Evolutionary conservation across 257 asterid genomes (phyloP), one percentile per base, ranked within the genome.

Genomic region (Asclepias syriaca): DNA sequence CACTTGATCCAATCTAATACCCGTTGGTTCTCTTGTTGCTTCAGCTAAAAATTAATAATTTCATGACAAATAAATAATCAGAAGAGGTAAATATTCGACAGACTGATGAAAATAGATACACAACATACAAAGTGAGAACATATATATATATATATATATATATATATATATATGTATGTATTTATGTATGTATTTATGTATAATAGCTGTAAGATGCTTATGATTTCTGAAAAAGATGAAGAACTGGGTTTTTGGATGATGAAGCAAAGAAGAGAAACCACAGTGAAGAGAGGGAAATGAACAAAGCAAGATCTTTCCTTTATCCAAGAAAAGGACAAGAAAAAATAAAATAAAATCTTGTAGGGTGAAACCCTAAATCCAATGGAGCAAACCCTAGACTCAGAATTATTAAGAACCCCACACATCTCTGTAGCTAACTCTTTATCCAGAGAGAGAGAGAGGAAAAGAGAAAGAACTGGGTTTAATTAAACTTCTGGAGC

Each of bases 291-390:
- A 63, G 8, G 18, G 24, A 12, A 61, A 27, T 22, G 29, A 51
- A 60, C 3, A 24, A 24, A 16, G 43, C 22, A 67, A 72, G 74
- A 48, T 58, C 60, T 37, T 67, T 29, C 29, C 3, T 51, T 64
- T 64, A 58, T 49, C 13, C 34, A 54, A 19, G 27, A 54, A 39
- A 59, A n/a, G 73, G 46, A 27, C 53, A 45, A 21, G 48, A 46
- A 56, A 68, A 46, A 29, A 24, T 24, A 0, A 29, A 29, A 29
- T 1, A 34, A 34, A 34, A 74, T 40, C 9, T 40, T 64, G 24
- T 27, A 45, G 73, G 48, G 45, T 48, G 57, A 68, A 75, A 68
- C 74, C 78, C 74, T 68, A 75, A 60, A 9, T 51, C 45, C 48
- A 16, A 21, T 56, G 27, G 22, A 21, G 32, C 57, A 14, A 73